Evolutionary conservation across 1,139 yeast genomes (phyloP).

Genomic region (Maudiozyma humilis): DNA sequence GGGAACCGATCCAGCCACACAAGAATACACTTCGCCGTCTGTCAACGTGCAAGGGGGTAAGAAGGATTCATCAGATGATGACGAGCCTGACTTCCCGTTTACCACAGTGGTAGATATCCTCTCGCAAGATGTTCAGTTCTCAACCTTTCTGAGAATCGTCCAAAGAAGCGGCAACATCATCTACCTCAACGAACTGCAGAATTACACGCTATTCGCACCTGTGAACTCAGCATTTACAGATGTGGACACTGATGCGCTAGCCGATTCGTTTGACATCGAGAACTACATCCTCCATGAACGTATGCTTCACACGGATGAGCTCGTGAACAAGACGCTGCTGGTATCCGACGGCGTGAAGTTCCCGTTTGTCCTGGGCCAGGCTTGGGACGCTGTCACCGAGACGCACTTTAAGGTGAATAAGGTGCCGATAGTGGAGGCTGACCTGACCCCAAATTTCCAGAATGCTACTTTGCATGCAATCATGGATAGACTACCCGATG

Average conservation of each 20-base stretch:
- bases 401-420: constrained; percentile 38
- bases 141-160: constrained; percentile 54
- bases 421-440: constrained; percentile 50
- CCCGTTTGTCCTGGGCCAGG: constrained; percentile 17
- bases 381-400: constrained; percentile 6
- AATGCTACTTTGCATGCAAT: constrained; percentile 71
- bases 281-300: constrained; percentile 22
- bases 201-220: constrained; percentile 79
- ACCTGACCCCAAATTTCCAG: constrained; percentile 58
- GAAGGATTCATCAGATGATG: background rate
- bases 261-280: constrained; percentile 18
- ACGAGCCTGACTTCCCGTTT: constrained; percentile 10
- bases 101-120: constrained; percentile 67
- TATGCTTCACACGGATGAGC: constrained; percentile 14
- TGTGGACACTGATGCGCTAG: constrained; percentile 10
- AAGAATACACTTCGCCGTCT: background rate
- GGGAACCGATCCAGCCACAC: too few relatives aligned
- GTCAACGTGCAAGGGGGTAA: background rate
- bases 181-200: constrained; percentile 50
- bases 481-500: constrained; percentile 34
- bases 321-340: constrained; percentile 16
- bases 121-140: constrained; percentile 65
- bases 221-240: constrained; percentile 68
- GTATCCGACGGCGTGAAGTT: constrained; percentile 13
- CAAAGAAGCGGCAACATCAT: constrained; percentile 68